Conservation (phyloP, 2,329 filamentous ascomycete species). For the Cladosporium velox region DNA sequence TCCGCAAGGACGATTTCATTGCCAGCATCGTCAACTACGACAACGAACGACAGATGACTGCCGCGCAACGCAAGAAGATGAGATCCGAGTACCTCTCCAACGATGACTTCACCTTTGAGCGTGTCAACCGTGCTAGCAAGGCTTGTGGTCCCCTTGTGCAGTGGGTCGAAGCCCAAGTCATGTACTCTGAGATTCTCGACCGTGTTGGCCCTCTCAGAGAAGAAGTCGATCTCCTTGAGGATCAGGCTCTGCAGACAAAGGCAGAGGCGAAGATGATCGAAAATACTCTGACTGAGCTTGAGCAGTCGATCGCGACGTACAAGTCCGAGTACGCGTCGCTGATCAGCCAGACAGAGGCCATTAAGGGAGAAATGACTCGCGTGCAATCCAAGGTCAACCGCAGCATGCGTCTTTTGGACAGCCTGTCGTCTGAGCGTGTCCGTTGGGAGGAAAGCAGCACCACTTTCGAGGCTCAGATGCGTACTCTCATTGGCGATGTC, state of each 20-base stretch:
- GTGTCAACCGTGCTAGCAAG: constrained; percentile 93
- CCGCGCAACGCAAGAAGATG: constrained; percentile 79
- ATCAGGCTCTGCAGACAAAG: constrained; percentile 87
- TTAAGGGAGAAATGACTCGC: constrained; percentile 94
- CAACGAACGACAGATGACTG: constrained; percentile 94
- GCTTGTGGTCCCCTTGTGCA: constrained; percentile 95
- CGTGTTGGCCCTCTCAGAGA: constrained; percentile 88
- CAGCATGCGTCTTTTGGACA: constrained; percentile 90
- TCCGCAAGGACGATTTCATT: constrained; percentile 94
- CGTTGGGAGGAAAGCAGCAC: constrained; percentile 98
- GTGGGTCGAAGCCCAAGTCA: constrained; percentile 95
- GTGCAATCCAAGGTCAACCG: constrained; percentile 98
- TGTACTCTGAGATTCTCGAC: constrained; percentile 96
- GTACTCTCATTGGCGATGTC: constrained; percentile 92
- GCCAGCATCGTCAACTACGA: constrained; percentile 96
- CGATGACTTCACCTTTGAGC: constrained; percentile 93
- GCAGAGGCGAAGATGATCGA: constrained; percentile 90
- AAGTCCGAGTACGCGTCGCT: constrained; percentile 94
- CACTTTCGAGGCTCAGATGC: constrained; percentile 97
- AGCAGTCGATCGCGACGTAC: constrained; percentile 89
- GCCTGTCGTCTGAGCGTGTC: constrained; percentile 85
- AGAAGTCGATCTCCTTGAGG: constrained; percentile 84
- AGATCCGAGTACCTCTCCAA: constrained; percentile 87
- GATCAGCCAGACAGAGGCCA: constrained; percentile 95
- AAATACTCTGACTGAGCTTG: constrained; percentile 79